A percentile compares a stretch with the other conserved stretches of the same genome.
These are phyloP conservation scores for Hibiscus syriacus DNA, from an alignment of 345 rosid genomes.

Conservation along the genomic window DNA sequence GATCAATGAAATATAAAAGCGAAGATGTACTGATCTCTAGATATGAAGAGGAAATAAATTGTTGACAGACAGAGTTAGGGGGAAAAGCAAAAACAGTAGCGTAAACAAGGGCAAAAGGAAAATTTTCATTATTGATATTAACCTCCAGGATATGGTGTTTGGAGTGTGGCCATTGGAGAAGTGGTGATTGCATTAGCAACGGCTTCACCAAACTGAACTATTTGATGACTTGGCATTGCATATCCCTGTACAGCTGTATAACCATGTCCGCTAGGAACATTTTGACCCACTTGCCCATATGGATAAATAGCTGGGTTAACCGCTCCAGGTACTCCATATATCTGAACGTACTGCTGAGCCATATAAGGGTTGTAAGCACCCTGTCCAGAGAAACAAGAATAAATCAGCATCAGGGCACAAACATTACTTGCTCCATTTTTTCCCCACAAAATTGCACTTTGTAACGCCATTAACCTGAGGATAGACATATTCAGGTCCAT, in stretches of 20 bases:
- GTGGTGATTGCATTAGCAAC: constrained; percentile 49
- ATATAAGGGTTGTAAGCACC: constrained; percentile 62
- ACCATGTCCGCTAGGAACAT: constrained; percentile 55
- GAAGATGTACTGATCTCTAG: not conserved
- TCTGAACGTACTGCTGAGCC: constrained; percentile 76
- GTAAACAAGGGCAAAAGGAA: not conserved
- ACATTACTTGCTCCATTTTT: not conserved
- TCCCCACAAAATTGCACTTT: not conserved
- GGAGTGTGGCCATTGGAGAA: constrained; percentile 55
- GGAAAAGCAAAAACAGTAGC: not conserved
- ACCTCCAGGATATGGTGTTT: constrained; percentile 71
- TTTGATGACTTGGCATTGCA: constrained; percentile 65
- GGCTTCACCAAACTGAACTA: constrained; percentile 58
- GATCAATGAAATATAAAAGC: not conserved
- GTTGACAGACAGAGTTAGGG: not conserved
- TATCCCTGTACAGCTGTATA: constrained; percentile 67
- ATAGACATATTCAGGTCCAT: constrained; percentile 69
- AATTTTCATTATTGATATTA: not conserved
- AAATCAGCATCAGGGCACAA: constrained; percentile 1
- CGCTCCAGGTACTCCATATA: constrained; percentile 72
- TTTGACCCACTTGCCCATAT: constrained; percentile 63
- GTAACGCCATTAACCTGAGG: constrained; percentile 53
- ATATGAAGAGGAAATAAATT: not conserved
- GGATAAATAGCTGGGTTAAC: constrained; percentile 55
- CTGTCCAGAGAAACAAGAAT: constrained; percentile 23